phyloP scores from a whole-genome alignment of 2,329 filamentous ascomycete species.

The Stachybotrys echinatus region DNA sequence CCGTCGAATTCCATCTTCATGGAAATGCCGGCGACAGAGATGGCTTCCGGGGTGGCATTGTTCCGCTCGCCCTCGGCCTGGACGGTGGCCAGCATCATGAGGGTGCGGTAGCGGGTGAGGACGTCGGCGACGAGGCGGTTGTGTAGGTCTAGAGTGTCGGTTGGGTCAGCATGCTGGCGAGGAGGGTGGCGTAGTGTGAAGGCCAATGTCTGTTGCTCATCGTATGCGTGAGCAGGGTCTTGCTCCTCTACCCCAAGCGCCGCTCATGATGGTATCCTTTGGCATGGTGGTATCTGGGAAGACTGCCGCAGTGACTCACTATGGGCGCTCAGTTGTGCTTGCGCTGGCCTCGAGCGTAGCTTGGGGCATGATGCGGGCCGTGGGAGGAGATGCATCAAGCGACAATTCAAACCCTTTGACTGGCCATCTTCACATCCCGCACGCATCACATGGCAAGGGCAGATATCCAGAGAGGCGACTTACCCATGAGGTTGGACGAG shows the following conservation, averaged over 20 bases:
- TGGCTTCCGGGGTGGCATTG: slow-evolving; percentile 33
- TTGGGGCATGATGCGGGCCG: no score
- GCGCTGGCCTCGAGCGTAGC: no score
- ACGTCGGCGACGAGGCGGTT: slow-evolving; percentile 40
- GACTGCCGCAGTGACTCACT: no score
- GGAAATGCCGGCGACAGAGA: slow-evolving; percentile 36
- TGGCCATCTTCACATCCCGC: no score
- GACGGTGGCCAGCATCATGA: slow-evolving; percentile 37
- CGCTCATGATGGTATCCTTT: not conserved
- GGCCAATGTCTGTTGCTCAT: not conserved
- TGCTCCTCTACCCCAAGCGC: no score
- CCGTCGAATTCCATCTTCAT: slow-evolving; percentile 42
- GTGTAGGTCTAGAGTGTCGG: slow-evolving; percentile 31
- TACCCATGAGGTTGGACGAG: slow-evolving; percentile 31
- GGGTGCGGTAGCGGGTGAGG: slow-evolving; percentile 36
- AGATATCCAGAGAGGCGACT: no score
- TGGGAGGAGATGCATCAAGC: no score
- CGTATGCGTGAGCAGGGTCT: no score
- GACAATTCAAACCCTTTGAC: no score
- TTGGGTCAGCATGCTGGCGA: not conserved
- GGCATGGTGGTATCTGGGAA: not conserved
- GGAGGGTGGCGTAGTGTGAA: no score
- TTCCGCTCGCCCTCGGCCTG: slow-evolving; percentile 33
- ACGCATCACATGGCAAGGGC: no score
- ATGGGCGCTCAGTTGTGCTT: no score